A percentile compares a stretch with the other conserved stretches of the same genome.
Conservation (phyloP, 768 basidiomycete species). For the Flagelloscypha sp. region DNA sequence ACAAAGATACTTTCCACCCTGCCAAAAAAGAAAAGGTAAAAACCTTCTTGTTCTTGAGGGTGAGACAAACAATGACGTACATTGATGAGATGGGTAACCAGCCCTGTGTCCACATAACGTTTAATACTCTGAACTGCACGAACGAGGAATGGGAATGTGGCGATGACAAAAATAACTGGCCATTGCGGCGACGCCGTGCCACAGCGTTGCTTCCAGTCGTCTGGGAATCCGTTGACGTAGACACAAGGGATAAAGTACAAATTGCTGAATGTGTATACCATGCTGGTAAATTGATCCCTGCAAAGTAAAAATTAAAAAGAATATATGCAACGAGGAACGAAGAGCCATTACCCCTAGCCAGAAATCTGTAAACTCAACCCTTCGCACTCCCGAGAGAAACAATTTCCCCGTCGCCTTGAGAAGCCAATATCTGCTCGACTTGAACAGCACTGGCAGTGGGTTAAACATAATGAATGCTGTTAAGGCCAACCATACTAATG, state of each 20-base stretch:
- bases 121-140: slow-evolving; percentile 83
- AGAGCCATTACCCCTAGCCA: slow-evolving; percentile 67
- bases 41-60: slow-evolving; percentile 2
- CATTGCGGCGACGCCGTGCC: slow-evolving; percentile 41
- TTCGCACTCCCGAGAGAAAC: slow-evolving; percentile 56
- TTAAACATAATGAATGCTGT: slow-evolving; percentile 53
- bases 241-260: slow-evolving; percentile 69
- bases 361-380: slow-evolving; percentile 86
- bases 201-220: slow-evolving; percentile 39
- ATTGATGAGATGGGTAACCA: slow-evolving; percentile 79
- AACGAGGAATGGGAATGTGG: slow-evolving; percentile 57
- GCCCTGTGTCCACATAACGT: slow-evolving; percentile 74
- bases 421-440: slow-evolving; percentile 74
- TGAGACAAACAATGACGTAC: slow-evolving; percentile 28
- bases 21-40: slow-evolving; percentile 2
- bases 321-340: background rate
- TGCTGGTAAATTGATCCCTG: slow-evolving; percentile 79
- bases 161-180: slow-evolving; percentile 53
- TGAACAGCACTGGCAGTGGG: slow-evolving; percentile 63
- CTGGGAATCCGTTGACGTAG: slow-evolving; percentile 49
- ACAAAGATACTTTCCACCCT: slow-evolving; percentile 81
- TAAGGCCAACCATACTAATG: slow-evolving; percentile 72
- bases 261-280: slow-evolving; percentile 67
- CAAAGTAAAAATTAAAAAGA: background rate
- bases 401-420: slow-evolving; percentile 55